Evolutionary conservation across 805 yeast genomes (phyloP).

Genomic region (Torulaspora microellipsoides): DNA sequence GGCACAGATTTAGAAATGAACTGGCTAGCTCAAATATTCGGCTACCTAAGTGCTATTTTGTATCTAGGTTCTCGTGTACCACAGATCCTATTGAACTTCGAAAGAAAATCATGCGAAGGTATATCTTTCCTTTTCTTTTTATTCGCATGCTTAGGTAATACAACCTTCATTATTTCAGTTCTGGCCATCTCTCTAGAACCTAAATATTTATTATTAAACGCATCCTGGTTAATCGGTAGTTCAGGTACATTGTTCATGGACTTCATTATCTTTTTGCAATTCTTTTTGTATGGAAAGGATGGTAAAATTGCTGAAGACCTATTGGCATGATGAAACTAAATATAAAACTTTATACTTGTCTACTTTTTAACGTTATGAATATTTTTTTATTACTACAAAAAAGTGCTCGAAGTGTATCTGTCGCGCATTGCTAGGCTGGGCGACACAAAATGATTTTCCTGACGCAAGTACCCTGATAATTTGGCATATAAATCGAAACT

Average conservation of each 20-base stretch:
- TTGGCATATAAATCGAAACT: no score
- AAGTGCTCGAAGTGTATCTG: no score
- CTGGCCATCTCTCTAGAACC: slow-evolving; percentile 66
- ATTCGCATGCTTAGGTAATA: slow-evolving; percentile 91
- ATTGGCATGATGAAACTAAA: slow-evolving; percentile 3
- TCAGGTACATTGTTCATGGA: slow-evolving; percentile 83
- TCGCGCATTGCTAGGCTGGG: not conserved
- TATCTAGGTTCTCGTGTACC: slow-evolving; percentile 90
- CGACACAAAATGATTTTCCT: slow-evolving; percentile 5
- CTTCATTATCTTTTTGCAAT: slow-evolving; percentile 78
- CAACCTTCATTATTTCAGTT: slow-evolving; percentile 85
- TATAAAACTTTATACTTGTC: slow-evolving; percentile 2
- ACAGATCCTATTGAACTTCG: slow-evolving; percentile 78
- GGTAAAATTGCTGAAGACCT: not conserved
- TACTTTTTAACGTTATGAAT: not conserved
- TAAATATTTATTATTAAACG: slow-evolving; percentile 70
- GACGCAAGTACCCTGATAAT: slow-evolving; percentile 1
- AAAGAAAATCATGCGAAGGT: slow-evolving; percentile 91
- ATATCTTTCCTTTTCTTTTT: slow-evolving; percentile 88
- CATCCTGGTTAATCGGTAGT: slow-evolving; percentile 91
- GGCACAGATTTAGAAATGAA: slow-evolving; percentile 54
- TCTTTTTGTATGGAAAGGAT: slow-evolving; percentile 58
- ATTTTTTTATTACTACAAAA: no score
- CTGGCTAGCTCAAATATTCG: slow-evolving; percentile 80
- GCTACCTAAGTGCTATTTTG: slow-evolving; percentile 67